Conservation (phyloP, 73 alveolate genomes). For the Stentor coeruleus region DNA sequence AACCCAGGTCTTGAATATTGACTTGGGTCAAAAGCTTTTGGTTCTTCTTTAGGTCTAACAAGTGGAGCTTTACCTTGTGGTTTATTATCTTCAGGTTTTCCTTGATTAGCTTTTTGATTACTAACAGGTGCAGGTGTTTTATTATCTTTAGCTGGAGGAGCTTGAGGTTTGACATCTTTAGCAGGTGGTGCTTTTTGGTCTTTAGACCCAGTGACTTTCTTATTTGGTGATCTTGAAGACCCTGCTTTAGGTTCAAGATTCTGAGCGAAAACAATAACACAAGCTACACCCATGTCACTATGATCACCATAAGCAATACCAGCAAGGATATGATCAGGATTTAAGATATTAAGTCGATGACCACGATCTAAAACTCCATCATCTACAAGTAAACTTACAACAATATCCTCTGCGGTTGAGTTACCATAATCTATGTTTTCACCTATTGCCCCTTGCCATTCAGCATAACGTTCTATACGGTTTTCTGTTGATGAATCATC, state of each 20-base stretch:
- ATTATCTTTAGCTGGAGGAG: no score
- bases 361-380: constrained; percentile 85
- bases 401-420: constrained; percentile 51
- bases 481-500: not conserved
- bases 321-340: not conserved
- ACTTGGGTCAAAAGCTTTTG: not conserved
- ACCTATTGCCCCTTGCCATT: constrained; percentile 53
- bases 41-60: not conserved
- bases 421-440: constrained; percentile 55
- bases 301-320: constrained; percentile 68
- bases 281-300: constrained; percentile 49
- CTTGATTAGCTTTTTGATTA: no score
- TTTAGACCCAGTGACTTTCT: no score
- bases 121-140: no score
- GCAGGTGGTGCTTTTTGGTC: no score
- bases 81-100: no score
- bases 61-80: no score
- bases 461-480: constrained; percentile 44
- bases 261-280: constrained; percentile 66
- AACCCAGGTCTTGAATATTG: not conserved
- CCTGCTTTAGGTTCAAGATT: no score
- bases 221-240: no score
- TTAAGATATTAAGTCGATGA: constrained; percentile 42
- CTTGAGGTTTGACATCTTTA: no score
- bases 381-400: constrained; percentile 57